Evolutionary conservation across 2,329 filamentous ascomycete genomes (phyloP).

Genomic region (Xylariales sp.): DNA sequence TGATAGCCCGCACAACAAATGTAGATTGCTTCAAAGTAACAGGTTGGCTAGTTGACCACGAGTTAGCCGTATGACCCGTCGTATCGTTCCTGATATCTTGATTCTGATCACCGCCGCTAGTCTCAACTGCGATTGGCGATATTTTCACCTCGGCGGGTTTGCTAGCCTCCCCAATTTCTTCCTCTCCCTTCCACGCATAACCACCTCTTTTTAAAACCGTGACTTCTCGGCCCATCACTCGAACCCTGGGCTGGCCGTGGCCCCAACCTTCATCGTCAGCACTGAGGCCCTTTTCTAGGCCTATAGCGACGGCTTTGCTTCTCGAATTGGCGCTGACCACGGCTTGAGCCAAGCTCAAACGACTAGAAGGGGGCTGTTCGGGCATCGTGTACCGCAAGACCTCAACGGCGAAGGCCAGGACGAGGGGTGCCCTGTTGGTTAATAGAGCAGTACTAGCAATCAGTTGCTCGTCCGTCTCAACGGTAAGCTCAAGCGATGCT

Average conservation of each 20-base stretch:
- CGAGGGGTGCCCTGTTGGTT: constrained; percentile 84
- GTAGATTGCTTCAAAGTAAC: constrained; percentile 65
- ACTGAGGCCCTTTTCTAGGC: constrained; percentile 72
- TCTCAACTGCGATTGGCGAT: constrained; percentile 35
- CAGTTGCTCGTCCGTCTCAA: constrained; percentile 66
- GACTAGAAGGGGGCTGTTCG: constrained; percentile 84
- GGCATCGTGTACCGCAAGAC: constrained; percentile 82
- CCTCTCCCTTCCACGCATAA: constrained; percentile 69
- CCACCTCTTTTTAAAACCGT: constrained; percentile 81
- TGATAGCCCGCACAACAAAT: constrained; percentile 66
- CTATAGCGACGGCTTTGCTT: constrained; percentile 79
- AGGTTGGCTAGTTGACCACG: constrained; percentile 65
- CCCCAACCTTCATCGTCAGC: constrained; percentile 79
- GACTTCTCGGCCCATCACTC: constrained; percentile 78
- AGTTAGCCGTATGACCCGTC: constrained; percentile 42
- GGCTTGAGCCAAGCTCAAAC: constrained; percentile 84
- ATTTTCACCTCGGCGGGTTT: constrained; percentile 29
- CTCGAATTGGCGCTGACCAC: constrained; percentile 85
- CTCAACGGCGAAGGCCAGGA: constrained; percentile 66
- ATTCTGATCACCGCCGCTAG: constrained; percentile 36
- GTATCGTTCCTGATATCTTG: constrained; percentile 34
- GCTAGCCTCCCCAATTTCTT: constrained; percentile 44
- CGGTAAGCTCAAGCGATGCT: constrained; percentile 69
- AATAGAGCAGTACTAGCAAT: constrained; percentile 69
- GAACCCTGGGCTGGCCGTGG: constrained; percentile 78